Percentiles rank a stretch among this genome's conserved stretches.
phyloP scores from a whole-genome alignment of 2,329 filamentous ascomycete species.

The Ascocoryne sarcoides region DNA sequence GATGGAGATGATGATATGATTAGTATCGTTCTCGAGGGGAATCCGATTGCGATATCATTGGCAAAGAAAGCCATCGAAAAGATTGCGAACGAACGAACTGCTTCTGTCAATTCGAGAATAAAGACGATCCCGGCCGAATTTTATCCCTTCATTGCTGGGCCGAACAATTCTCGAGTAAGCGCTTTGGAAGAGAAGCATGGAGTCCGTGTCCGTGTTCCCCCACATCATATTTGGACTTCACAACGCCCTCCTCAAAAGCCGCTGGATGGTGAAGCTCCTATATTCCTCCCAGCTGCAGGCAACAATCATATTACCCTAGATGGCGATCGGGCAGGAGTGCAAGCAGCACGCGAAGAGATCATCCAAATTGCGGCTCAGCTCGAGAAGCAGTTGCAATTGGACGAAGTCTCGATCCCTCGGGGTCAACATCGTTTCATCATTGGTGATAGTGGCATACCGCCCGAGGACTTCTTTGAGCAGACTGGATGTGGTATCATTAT shows the following conservation, averaged over 20 bases:
- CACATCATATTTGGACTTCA: slow-evolving; percentile 64
- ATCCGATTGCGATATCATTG: slow-evolving; percentile 76
- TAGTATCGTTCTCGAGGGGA: slow-evolving; percentile 83
- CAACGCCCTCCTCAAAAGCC: slow-evolving; percentile 58
- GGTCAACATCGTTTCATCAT: slow-evolving; percentile 93
- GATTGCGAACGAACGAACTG: slow-evolving; percentile 79
- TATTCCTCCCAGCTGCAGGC: slow-evolving; percentile 60
- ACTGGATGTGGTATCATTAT: slow-evolving; percentile 87
- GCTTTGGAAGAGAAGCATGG: slow-evolving; percentile 65
- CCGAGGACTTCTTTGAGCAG: slow-evolving; percentile 79
- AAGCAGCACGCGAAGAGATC: slow-evolving; percentile 70
- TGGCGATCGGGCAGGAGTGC: slow-evolving; percentile 76
- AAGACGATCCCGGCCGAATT: slow-evolving; percentile 83
- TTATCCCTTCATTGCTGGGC: slow-evolving; percentile 88
- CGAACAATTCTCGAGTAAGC: slow-evolving; percentile 58
- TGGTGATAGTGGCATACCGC: slow-evolving; percentile 68
- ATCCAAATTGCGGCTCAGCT: slow-evolving; percentile 72
- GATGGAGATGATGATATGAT: slow-evolving; percentile 80
- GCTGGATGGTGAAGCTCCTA: slow-evolving; percentile 53
- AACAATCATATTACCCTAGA: slow-evolving; percentile 76
- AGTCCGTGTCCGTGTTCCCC: slow-evolving; percentile 73
- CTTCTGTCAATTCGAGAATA: slow-evolving; percentile 72
- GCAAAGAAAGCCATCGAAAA: slow-evolving; percentile 76
- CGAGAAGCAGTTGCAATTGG: slow-evolving; percentile 63
- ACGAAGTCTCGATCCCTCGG: slow-evolving; percentile 74